Base-by-base conservation (phyloP, 805 yeast species). In the Metschnikowia lochheadii region DNA sequence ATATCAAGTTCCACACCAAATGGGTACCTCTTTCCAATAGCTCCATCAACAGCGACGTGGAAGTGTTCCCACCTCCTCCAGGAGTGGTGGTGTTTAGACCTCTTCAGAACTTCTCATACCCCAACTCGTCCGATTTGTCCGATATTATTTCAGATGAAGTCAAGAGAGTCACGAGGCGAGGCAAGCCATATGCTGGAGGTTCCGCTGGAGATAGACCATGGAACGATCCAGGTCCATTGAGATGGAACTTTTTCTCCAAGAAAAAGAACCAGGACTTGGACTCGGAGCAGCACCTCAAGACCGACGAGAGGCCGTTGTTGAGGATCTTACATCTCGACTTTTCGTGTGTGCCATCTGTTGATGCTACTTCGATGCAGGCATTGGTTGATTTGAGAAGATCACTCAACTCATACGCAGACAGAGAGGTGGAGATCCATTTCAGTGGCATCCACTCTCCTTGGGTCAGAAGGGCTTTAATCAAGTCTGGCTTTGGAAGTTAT, bases 1-100 rank as follows among this genome's bases (percentile, higher is more conserved):
- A 63, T 26, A 56, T 81, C 40, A 68, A 59, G 54, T 82, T 77
- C 59, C 80, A 77, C 52, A 78, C 84, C 2, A 78, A 77, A 61
- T 87, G 92, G 92, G 84, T 86, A 23, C 90, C 94, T 42, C 66
- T 81, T 43, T 63, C 64, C 65, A 68, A 63, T 67, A 64, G 64
- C 66, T 75, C 75, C 39, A 56, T 81, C 49, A 88, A 91, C 65
- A 69, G 78, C 4, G 78, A 76, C 14, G 66, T 90, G 15, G 63
- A 73, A 0, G 79, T 91, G 6, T 65, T 65, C 14, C 87, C 90
- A 1, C 96, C 97, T 14, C 97, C 97, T 29, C 89, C 92, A 1
- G 97, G 97, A 33, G 90, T 91, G 15, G 60, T 90, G 51, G 96
- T 91, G 2, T 91, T 84, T 73, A 80, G 94, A 60, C 86, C 94